Conservation (phyloP, 1,284 basidiomycete species). For the Singerocomus inundabilis region DNA sequence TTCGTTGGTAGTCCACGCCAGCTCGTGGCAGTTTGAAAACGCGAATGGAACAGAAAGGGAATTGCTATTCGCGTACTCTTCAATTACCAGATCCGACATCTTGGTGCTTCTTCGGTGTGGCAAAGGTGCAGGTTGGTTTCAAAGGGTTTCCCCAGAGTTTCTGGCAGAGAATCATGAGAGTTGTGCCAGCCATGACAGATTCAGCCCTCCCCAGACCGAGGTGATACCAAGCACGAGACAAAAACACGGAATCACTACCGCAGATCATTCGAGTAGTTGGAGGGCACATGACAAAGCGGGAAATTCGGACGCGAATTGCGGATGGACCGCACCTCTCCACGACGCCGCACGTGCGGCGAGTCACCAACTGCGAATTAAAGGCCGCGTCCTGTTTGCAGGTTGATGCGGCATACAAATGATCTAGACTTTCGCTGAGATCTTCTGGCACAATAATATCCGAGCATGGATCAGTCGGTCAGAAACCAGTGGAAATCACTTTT, state of each 20-base stretch:
- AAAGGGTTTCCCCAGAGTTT: slow-evolving; percentile 2
- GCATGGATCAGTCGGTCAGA: background rate
- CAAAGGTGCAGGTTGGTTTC: background rate
- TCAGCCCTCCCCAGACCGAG: background rate
- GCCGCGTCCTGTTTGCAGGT: background rate
- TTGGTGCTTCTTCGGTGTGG: slow-evolving; percentile 6
- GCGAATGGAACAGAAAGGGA: slow-evolving; percentile 9
- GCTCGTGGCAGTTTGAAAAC: slow-evolving; percentile 2
- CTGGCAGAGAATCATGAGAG: background rate
- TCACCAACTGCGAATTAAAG: background rate
- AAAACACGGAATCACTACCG: background rate
- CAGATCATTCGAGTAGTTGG: background rate
- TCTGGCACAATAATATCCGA: background rate
- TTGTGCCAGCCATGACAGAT: background rate
- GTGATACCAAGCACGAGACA: background rate
- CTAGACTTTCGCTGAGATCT: background rate
- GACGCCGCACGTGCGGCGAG: background rate
- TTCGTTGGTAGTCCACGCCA: slow-evolving; percentile 2
- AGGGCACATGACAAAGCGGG: background rate
- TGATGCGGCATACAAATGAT: background rate
- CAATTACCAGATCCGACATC: slow-evolving; percentile 7
- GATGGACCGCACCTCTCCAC: background rate
- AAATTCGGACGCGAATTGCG: background rate
- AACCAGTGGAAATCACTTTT: background rate
- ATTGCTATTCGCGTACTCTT: slow-evolving; percentile 5